Conservation (phyloP, 306 rosid species). For the Citrullus mucosospermus region DNA sequence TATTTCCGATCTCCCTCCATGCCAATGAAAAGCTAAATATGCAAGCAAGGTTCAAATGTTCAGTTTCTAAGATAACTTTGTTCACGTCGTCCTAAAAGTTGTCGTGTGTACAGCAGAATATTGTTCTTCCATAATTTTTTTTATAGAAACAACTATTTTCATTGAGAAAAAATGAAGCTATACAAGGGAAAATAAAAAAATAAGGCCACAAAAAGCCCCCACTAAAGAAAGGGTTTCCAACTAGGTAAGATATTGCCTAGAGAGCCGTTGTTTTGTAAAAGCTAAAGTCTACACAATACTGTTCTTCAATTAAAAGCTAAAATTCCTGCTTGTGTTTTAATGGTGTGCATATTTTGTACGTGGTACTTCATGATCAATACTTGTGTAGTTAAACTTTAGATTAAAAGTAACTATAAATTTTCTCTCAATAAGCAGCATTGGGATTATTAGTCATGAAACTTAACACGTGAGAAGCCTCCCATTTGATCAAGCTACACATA, state of each 20-base stretch:
- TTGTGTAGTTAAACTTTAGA: neutral
- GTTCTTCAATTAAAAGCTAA: neutral
- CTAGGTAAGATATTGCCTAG: too few relatives aligned
- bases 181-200: too few relatives aligned
- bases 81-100: neutral
- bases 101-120: neutral
- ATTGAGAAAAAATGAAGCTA: too few relatives aligned
- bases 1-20: neutral
- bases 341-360: neutral
- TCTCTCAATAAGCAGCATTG: neutral
- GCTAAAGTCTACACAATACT: neutral
- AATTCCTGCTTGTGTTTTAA: neutral
- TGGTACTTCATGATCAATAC: neutral
- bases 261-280: too few relatives aligned
- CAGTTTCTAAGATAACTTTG: neutral
- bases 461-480: neutral
- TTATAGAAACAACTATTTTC: too few relatives aligned
- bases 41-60: slow-evolving; percentile 3
- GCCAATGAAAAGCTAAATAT: neutral
- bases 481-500: neutral
- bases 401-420: neutral
- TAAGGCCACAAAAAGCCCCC: too few relatives aligned
- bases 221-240: too few relatives aligned
- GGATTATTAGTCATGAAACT: neutral
- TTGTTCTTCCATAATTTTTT: too few relatives aligned